Conservation (phyloP, 805 yeast genomes). For the Saccharomycopsis capsularis region DNA sequence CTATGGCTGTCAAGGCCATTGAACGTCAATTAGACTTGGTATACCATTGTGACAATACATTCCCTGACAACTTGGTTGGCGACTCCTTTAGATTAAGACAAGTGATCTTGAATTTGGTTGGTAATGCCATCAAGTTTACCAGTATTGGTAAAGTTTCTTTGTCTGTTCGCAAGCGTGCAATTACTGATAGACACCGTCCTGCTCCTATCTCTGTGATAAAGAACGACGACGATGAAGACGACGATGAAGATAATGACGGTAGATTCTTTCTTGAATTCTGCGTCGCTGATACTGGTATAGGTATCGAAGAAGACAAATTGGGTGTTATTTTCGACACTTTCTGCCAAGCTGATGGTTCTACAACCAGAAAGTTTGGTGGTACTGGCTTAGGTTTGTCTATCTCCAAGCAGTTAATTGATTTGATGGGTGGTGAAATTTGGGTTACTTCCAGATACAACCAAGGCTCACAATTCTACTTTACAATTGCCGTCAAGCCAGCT, state of each 20-base stretch:
- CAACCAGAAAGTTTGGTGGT: conserved; percentile 89
- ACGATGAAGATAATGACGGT: conserved; percentile 36
- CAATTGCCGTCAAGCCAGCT: conserved; percentile 73
- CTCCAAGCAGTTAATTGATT: conserved; percentile 77
- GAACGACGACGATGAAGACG: conserved; percentile 20
- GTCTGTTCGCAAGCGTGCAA: conserved; percentile 40
- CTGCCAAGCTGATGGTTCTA: conserved; percentile 91
- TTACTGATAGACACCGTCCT: conserved; percentile 24
- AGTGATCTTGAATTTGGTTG: conserved; percentile 78
- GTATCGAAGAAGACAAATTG: conserved; percentile 77
- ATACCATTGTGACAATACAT: conserved; percentile 77
- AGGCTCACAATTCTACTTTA: conserved; percentile 80
- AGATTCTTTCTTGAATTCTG: conserved; percentile 54
- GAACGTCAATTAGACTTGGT: conserved; percentile 76
- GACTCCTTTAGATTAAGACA: conserved; percentile 85
- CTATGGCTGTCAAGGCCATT: conserved; percentile 83
- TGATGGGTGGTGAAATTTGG: conserved; percentile 95
- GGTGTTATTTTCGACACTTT: conserved; percentile 84
- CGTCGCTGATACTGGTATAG: conserved; percentile 87
- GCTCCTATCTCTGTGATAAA: conserved; percentile 27
- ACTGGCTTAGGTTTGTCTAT: conserved; percentile 86
- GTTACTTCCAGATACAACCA: conserved; percentile 72
- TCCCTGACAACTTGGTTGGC: conserved; percentile 82
- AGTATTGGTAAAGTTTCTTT: conserved; percentile 75
- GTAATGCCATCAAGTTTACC: conserved; percentile 86